Evolutionary conservation across 2,329 filamentous ascomycete genomes (phyloP), one percentile per base, ranked within the genome.

Genomic region (Pyrenophora graminea): DNA sequence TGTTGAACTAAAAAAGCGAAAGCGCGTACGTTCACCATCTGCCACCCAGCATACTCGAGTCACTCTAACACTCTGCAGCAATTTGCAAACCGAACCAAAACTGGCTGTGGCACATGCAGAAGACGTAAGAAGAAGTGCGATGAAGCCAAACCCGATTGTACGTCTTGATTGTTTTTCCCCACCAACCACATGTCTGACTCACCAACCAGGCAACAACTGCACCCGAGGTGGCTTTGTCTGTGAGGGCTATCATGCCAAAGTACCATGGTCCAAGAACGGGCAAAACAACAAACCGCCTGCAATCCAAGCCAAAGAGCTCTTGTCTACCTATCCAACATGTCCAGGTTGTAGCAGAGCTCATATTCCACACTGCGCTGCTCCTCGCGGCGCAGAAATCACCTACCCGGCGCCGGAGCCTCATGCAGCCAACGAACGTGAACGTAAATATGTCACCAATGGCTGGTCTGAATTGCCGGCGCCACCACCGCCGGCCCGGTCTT

Each of bases 61-160:
- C 15, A 25, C 31, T 30, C 59, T 66, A 48, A 67, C 51, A n/a
- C 7, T 45, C 18, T 6, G 10, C 59, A 76, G 58, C 90, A 90
- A 67, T 97, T 97, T 68, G 96, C 91, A 76, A 96, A 97, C 73
- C 84, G 93, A 52, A 97, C 93, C 17, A 97, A 97, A 77, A 97
- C 92, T 8, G 91, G 92, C 27, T 97, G 93, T 72, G 85, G 96
- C 75, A 97, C 93, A 5, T 97, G 93, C 72, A 83, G 93, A 53
- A 85, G 85, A 69, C 84, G 93, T 52, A 97, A 97, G 82, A 97
- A 97, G 85, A 97, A 97, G 76, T 97, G 94, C 69, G 93, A 97
- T 70, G 94, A 97, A 77, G 84, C 83, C 46, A 95, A 96, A 73
- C 94, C 94, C 21, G 86, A 91, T 73, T 97, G 94, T 95, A 80